Evolutionary conservation across 1,284 basidiomycete species (phyloP), one percentile per base, ranked within the genome.

Genomic region (Microstroma glucosiphilum): DNA sequence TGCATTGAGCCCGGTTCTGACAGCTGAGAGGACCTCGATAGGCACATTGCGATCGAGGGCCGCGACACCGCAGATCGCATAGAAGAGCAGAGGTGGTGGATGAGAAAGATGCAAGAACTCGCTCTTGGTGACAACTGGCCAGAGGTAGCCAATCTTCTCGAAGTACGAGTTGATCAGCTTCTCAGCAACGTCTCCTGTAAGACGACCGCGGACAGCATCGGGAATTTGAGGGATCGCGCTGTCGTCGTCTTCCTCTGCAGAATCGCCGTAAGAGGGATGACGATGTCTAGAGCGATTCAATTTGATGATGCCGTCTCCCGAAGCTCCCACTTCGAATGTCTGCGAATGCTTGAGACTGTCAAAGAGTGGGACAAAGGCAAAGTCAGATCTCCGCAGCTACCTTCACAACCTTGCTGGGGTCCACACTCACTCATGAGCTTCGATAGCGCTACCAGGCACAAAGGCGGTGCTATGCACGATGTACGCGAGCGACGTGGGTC

Each of bases 101-200:
- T 86, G 87, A 30, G 85, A 83, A 59, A 81, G 65, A n/a, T 81
- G 74, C 61, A 94, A 82, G 75, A 97, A 96, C 77, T 97, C 93
- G 55, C 85, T 84, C 75, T 88, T 86, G 17, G 90, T 90, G 63
- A 97, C 85, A 69, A 96, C 84, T 21, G 93, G 93, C 64, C 94
- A 85, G 56, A 91, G 83, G n/a, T 89, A 89, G 1, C 88, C 86
- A 57, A 94, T 84, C 49, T 91, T 87, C 21, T 85, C 84, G 80
- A 97, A 97, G 82, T 92, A 97, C 21, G 87, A 86, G 81, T 96
- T 97, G 75, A 94, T 84, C 60, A 96, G 85, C 60, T 85, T 84
- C 72, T 92, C 88, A 57, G 67, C 69, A 49, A 75, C 75, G 56
- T 74, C 74, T 58, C 67, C 69, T 15, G 69, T 71, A 30, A 74